Conservation (phyloP, 768 basidiomycete species). For the Porphyrellus cyaneotinctus region DNA sequence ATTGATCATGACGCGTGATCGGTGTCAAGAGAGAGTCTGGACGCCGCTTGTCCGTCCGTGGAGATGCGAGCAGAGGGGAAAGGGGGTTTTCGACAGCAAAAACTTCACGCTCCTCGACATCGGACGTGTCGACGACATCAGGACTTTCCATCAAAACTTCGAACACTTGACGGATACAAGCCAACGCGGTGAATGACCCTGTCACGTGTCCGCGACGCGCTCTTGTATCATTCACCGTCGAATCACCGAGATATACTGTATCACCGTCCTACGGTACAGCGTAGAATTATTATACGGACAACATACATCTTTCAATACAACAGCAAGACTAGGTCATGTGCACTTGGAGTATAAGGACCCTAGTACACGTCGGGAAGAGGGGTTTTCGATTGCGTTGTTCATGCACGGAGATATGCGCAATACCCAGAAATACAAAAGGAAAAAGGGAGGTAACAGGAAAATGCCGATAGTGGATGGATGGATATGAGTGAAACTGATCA, state of each 20-base stretch:
- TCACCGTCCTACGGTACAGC: too few species aligned
- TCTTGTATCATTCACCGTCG: background rate
- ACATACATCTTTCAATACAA: constrained; percentile 19
- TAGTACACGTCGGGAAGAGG: background rate
- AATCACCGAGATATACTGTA: too few species aligned
- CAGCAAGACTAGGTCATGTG: constrained; percentile 3
- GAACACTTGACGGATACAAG: background rate
- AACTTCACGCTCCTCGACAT: constrained; percentile 54
- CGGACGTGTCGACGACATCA: constrained; percentile 60
- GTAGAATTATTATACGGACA: background rate
- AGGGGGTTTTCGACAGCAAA: too few species aligned
- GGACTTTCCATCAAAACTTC: constrained; percentile 19
- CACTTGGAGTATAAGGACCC: constrained; percentile 8
- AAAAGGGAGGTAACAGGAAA: background rate
- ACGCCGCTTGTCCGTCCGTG: background rate
- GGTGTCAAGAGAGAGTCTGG: background rate
- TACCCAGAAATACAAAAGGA: constrained; percentile 20
- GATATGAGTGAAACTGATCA: constrained; percentile 7
- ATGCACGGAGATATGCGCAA: constrained; percentile 24
- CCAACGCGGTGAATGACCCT: background rate
- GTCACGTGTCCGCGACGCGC: constrained; percentile 20
- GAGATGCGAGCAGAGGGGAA: constrained; percentile 2
- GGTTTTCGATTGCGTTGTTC: constrained; percentile 1
- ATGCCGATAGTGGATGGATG: constrained; percentile 13
- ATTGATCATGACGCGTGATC: background rate